Base-by-base conservation (phyloP, 2,329 filamentous ascomycete species). In the Colletotrichum navitas region DNA sequence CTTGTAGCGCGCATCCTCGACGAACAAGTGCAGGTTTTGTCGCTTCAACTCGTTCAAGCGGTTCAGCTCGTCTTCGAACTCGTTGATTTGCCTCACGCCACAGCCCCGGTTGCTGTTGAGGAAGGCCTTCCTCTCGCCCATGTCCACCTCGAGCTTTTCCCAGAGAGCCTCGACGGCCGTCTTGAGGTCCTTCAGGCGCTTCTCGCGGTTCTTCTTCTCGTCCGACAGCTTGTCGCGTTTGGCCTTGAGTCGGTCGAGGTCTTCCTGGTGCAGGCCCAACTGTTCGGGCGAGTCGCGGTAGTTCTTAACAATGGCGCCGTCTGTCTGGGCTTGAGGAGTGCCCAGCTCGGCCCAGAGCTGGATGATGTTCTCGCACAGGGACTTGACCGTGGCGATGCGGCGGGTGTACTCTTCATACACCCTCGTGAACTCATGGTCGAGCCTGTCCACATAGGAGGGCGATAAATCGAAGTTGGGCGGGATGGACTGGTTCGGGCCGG, bases 371-470 rank as follows among this genome's bases (percentile, higher is more conserved):
- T 97, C 93, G 51, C 90, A 91, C 3, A 94, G 82, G 26, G 90
- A 83, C 80, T 94, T 90, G 18, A 98, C 94, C 0, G 89, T 90
- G 39, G 88, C 88, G 55, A 97, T 87, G 59, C 96, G 93, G 75
- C 91, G 92, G 54, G 92, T 94, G 82, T 98, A 99, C 83, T 99
- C 97, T 78, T 98, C 94, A 81, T 98, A 98, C 26, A 99, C 94
- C 72, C 94, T 90, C 14, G 94, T 94, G 79, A 98, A 99, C 81
- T 99, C 96, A 65, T 88, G 87, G 79, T 99, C 95, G 26, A 99
- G 89, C 68, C 92, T 91, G 73, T 93, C 90, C 64, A 98, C 93
- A 78, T 98, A 99, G 5, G 92, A 87, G 0, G 93, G 91, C 0
- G 95, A 98, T n/a, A 99, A 90, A 77, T 98, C 95, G 80, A 99